Percentiles rank a stretch among this genome's conserved stretches.
phyloP scores from a whole-genome alignment of 441 rosid genomes.

The Metrosideros polymorpha region DNA sequence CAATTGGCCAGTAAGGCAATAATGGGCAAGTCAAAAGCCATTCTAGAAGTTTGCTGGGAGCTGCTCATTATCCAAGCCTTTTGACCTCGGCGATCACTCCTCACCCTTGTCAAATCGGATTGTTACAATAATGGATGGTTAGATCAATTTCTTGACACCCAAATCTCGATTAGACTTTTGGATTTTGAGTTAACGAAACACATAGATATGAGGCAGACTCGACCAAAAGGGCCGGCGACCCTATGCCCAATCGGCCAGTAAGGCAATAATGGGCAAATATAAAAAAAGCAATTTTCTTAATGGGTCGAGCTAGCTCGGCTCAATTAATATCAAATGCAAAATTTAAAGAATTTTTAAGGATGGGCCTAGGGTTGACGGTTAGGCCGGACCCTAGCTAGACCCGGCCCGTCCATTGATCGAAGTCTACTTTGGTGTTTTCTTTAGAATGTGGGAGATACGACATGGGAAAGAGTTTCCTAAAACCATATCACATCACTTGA shows the following conservation, averaged over 20 bases:
- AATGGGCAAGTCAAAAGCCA: not conserved
- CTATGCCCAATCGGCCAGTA: not conserved
- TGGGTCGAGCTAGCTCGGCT: not conserved
- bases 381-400: no score
- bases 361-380: not conserved
- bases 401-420: not conserved
- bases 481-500: not conserved
- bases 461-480: not conserved
- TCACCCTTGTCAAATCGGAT: accelerated
- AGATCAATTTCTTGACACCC: not conserved
- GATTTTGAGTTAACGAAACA: not conserved
- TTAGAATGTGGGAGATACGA: not conserved
- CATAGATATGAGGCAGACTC: not conserved
- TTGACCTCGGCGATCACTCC: not conserved
- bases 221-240: accelerated
- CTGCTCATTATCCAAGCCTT: accelerated
- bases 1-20: not conserved
- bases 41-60: accelerated
- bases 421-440: not conserved
- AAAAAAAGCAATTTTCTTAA: not conserved
- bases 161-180: not conserved
- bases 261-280: not conserved
- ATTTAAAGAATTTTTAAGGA: not conserved
- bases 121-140: not conserved
- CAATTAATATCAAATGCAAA: not conserved